Evolutionary conservation across 768 basidiomycete genomes (phyloP).

Genomic region (Lyophyllum decastes): DNA sequence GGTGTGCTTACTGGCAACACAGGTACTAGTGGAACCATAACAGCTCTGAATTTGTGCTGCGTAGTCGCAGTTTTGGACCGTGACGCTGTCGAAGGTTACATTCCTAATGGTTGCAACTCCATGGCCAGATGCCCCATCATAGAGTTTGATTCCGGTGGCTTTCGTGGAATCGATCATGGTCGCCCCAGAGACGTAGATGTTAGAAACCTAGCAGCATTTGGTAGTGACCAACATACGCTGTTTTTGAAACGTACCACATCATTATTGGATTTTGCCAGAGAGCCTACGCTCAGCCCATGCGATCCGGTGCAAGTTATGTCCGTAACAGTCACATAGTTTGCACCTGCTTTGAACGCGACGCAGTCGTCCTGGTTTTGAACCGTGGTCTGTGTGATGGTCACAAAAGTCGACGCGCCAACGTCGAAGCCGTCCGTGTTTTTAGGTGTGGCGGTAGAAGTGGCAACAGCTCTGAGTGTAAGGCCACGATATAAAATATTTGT

Average conservation of each 20-base stretch:
- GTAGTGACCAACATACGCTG: too few species aligned
- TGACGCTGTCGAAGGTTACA: constrained; percentile 29
- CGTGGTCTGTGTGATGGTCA: constrained; percentile 28
- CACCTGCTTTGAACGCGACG: constrained; percentile 30
- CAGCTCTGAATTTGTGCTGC: constrained; percentile 33
- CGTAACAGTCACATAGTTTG: constrained; percentile 26
- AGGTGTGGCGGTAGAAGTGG: constrained; percentile 22
- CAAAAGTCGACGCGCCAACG: constrained; percentile 25
- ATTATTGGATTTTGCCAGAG: constrained; percentile 18
- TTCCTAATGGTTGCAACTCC: constrained; percentile 31
- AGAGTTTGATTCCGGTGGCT: constrained; percentile 33
- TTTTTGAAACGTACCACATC: constrained; percentile 16
- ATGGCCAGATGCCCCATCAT: constrained; percentile 27
- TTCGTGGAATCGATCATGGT: constrained; percentile 32
- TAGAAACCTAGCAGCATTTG: constrained; percentile 19
- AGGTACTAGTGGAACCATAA: constrained; percentile 25
- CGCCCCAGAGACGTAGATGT: constrained; percentile 26
- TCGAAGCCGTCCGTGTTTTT: constrained; percentile 36
- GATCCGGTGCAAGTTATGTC: constrained; percentile 32
- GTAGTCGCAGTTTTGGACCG: constrained; percentile 31
- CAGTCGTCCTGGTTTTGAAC: constrained; percentile 32
- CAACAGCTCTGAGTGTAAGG: constrained; percentile 26
- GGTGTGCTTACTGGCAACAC: constrained; percentile 23
- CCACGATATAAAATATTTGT: constrained; percentile 26
- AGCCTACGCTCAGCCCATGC: constrained; percentile 32